These are phyloP conservation scores for Boletellus sp. DNA, from an alignment of 768 basidiomycete genomes.

Conservation along the genomic window DNA sequence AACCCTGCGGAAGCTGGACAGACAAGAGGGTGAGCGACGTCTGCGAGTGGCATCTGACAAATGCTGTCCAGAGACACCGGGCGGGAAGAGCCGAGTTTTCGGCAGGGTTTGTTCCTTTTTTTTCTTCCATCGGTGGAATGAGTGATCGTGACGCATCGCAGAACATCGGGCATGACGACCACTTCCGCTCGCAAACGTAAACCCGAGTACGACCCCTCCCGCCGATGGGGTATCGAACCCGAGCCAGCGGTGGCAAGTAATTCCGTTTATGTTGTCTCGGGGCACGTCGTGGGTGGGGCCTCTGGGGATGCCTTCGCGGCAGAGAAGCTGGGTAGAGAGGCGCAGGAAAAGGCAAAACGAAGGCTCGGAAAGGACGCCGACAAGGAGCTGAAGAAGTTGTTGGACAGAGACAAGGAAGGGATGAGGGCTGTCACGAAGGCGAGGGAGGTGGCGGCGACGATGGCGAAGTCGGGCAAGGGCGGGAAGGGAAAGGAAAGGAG, in stretches of 20 bases:
- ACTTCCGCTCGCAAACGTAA: slow-evolving; percentile 47
- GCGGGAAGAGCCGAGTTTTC: slow-evolving; percentile 85
- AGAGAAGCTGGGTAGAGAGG: slow-evolving; percentile 77
- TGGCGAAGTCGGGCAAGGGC: slow-evolving; percentile 19
- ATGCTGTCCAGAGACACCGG: slow-evolving; percentile 69
- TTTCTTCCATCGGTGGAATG: background rate
- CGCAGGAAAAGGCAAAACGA: slow-evolving; percentile 72
- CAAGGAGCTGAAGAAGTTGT: slow-evolving; percentile 50
- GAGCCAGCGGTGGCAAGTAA: slow-evolving; percentile 30
- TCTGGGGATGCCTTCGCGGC: slow-evolving; percentile 44
- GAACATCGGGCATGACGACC: slow-evolving; percentile 69
- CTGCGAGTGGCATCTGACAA: slow-evolving; percentile 90
- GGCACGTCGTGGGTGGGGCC: slow-evolving; percentile 63
- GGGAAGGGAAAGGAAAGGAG: slow-evolving; percentile 15
- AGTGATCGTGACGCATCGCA: no score
- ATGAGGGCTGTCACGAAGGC: slow-evolving; percentile 61
- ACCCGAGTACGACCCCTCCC: slow-evolving; percentile 58
- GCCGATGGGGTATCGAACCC: slow-evolving; percentile 76
- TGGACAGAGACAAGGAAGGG: slow-evolving; percentile 65
- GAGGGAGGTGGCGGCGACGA: slow-evolving; percentile 42
- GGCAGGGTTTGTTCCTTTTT: slow-evolving; percentile 52
- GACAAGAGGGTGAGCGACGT: slow-evolving; percentile 84
- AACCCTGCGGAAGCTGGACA: slow-evolving; percentile 82
- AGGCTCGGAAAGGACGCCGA: slow-evolving; percentile 60
- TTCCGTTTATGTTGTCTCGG: slow-evolving; percentile 78